phyloP scores from a whole-genome alignment of 306 rosid species.

The Prunus mongolica region DNA sequence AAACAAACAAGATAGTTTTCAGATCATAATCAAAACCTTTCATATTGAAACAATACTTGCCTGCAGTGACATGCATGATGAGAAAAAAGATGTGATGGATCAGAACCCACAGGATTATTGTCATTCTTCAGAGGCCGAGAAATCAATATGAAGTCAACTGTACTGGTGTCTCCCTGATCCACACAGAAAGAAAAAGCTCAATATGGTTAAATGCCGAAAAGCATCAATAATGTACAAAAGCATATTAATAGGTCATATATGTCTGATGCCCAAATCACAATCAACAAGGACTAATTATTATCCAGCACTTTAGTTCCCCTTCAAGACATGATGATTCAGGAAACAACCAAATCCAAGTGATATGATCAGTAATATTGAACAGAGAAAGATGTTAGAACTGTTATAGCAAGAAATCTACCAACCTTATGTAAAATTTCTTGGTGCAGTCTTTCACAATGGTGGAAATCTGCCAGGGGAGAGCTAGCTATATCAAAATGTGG shows the following conservation, averaged over 20 bases:
- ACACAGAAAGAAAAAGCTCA: conserved; percentile 20
- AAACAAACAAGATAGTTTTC: conserved; percentile 14
- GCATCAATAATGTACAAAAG: neutral
- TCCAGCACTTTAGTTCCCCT: neutral
- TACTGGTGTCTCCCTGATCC: conserved; percentile 52
- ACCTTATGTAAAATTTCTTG: conserved; percentile 66
- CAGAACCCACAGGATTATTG: conserved; percentile 38
- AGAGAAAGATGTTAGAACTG: neutral
- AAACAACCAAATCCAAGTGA: neutral
- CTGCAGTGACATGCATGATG: conserved; percentile 88
- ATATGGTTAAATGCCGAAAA: conserved; percentile 6
- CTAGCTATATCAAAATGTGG: conserved; percentile 50
- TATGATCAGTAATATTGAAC: neutral
- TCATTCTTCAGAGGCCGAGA: conserved; percentile 46
- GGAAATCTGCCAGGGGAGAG: conserved; percentile 74
- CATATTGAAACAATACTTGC: conserved; percentile 39
- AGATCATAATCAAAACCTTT: conserved; percentile 14
- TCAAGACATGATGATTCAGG: neutral
- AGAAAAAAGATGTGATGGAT: conserved; percentile 56
- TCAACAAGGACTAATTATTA: neutral
- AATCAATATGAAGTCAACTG: conserved; percentile 81
- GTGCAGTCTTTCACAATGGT: conserved; percentile 66
- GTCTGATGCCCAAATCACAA: neutral
- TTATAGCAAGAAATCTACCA: conserved; percentile 13
- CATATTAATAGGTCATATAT: neutral